These are phyloP conservation scores for Botrytis paeoniae DNA, from an alignment of 2,329 filamentous ascomycete species.

Conservation along the genomic window DNA sequence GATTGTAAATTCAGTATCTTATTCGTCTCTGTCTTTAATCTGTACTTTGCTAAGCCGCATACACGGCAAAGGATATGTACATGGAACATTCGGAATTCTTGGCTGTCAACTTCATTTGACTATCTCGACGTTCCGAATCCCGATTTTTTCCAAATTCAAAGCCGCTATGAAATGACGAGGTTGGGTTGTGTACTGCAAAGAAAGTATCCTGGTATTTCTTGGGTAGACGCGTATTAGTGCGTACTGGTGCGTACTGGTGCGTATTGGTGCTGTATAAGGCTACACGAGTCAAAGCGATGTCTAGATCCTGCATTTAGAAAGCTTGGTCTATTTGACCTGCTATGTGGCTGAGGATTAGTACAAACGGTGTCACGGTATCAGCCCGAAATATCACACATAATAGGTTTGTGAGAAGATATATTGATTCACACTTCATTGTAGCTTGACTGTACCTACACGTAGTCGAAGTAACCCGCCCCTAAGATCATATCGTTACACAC, in stretches of 20 bases:
- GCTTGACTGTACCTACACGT: not conserved
- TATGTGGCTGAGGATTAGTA: not conserved
- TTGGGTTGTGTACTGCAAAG: not conserved
- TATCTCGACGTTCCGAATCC: not conserved
- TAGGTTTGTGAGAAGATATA: not conserved
- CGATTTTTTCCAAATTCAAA: not conserved
- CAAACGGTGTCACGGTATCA: not conserved
- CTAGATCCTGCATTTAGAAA: not conserved
- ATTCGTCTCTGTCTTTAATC: not conserved
- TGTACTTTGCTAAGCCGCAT: constrained; percentile 8
- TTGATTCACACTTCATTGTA: not conserved
- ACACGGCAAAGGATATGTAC: not conserved
- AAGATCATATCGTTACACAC: not conserved
- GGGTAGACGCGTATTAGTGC: not conserved
- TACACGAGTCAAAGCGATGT: constrained; percentile 2
- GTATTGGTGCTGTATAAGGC: not conserved
- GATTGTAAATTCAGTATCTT: not conserved
- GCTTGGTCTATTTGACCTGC: not conserved
- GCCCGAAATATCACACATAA: not conserved
- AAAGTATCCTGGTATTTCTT: not conserved
- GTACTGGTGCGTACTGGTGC: not conserved
- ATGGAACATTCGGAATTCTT: not conserved
- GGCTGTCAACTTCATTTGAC: not conserved
- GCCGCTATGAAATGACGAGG: constrained; percentile 4
- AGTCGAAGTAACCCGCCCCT: not conserved